Percentiles rank a stretch among this genome's conserved stretches.
phyloP scores from a whole-genome alignment of 371 early-diverging fungal species.

The Mortierella sp. region DNA sequence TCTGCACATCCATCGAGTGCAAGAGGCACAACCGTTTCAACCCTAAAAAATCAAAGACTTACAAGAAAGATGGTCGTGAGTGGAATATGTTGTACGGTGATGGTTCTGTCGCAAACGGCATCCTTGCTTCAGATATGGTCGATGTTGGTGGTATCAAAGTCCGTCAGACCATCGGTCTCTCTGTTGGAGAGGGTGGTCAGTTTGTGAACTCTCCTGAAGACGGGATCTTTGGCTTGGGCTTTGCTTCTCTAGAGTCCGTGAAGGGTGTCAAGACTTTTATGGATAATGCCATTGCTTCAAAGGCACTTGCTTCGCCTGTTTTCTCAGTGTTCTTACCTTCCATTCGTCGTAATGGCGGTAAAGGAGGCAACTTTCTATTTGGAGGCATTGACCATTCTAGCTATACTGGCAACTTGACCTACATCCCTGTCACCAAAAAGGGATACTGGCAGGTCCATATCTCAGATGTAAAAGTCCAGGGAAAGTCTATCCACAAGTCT shows the following conservation, averaged over 20 bases:
- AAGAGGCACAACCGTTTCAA: slow-evolving; percentile 54
- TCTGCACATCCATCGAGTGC: slow-evolving; percentile 26
- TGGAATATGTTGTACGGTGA: slow-evolving; percentile 64
- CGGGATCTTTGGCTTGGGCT: slow-evolving; percentile 62
- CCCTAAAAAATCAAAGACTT: slow-evolving; percentile 57
- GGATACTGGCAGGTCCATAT: slow-evolving; percentile 52
- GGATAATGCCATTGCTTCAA: slow-evolving; percentile 58
- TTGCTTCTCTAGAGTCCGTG: slow-evolving; percentile 51
- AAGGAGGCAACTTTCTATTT: slow-evolving; percentile 67
- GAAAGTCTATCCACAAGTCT: slow-evolving; percentile 7
- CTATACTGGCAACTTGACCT: slow-evolving; percentile 66
- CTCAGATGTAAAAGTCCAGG: slow-evolving; percentile 12
- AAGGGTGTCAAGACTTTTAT: slow-evolving; percentile 59
- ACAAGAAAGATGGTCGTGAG: slow-evolving; percentile 44
- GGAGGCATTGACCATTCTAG: slow-evolving; percentile 70
- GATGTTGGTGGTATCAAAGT: slow-evolving; percentile 56
- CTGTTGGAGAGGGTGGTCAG: slow-evolving; percentile 44
- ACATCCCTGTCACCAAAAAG: slow-evolving; percentile 79
- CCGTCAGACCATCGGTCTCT: slow-evolving; percentile 59
- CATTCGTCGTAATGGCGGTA: slow-evolving; percentile 24
- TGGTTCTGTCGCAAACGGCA: slow-evolving; percentile 55
- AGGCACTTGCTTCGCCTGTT: slow-evolving; percentile 48
- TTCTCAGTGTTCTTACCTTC: slow-evolving; percentile 58
- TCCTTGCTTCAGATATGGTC: slow-evolving; percentile 60
- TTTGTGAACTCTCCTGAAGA: slow-evolving; percentile 49